Conservation (phyloP, 768 basidiomycete genomes). For the Boletus insuetus region DNA sequence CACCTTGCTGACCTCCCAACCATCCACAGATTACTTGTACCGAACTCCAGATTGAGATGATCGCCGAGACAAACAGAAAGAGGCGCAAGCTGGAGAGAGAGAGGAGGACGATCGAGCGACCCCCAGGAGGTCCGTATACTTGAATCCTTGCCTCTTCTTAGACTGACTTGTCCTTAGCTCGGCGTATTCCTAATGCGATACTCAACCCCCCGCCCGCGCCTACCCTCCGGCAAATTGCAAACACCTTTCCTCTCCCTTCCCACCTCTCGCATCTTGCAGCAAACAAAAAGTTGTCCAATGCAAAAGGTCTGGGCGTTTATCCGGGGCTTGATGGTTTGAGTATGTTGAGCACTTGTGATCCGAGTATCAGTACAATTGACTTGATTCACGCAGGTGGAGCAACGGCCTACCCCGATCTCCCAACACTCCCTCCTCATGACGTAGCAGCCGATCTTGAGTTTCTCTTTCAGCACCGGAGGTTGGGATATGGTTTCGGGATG, state of each 20-base stretch:
- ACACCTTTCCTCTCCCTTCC: slow-evolving; percentile 50
- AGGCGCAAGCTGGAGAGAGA: slow-evolving; percentile 83
- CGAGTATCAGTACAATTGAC: background rate
- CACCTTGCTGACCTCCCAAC: slow-evolving; percentile 3
- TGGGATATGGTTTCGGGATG: slow-evolving; percentile 26
- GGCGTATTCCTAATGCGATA: slow-evolving; percentile 57
- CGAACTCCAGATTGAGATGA: slow-evolving; percentile 81
- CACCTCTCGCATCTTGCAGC: slow-evolving; percentile 21
- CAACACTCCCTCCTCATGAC: slow-evolving; percentile 46
- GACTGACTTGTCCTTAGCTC: slow-evolving; percentile 34
- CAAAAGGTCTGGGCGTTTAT: slow-evolving; percentile 16
- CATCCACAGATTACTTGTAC: slow-evolving; percentile 63
- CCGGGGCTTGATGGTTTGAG: slow-evolving; percentile 21
- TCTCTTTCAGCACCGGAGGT: slow-evolving; percentile 43
- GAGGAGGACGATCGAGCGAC: slow-evolving; percentile 72
- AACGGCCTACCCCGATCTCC: slow-evolving; percentile 32
- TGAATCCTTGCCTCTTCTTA: background rate
- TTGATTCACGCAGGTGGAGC: slow-evolving; percentile 41
- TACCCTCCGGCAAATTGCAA: slow-evolving; percentile 65
- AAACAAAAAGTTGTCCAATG: slow-evolving; percentile 18
- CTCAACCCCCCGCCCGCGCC: slow-evolving; percentile 54
- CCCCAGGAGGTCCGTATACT: slow-evolving; percentile 58
- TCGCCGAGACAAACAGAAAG: slow-evolving; percentile 86
- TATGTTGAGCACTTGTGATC: slow-evolving; percentile 9
- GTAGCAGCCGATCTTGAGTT: slow-evolving; percentile 53